A percentile compares a stretch with the other conserved stretches of the same genome.
phyloP scores from a whole-genome alignment of 2,329 filamentous ascomycete species.

The Aspergillus quadrilineatus region DNA sequence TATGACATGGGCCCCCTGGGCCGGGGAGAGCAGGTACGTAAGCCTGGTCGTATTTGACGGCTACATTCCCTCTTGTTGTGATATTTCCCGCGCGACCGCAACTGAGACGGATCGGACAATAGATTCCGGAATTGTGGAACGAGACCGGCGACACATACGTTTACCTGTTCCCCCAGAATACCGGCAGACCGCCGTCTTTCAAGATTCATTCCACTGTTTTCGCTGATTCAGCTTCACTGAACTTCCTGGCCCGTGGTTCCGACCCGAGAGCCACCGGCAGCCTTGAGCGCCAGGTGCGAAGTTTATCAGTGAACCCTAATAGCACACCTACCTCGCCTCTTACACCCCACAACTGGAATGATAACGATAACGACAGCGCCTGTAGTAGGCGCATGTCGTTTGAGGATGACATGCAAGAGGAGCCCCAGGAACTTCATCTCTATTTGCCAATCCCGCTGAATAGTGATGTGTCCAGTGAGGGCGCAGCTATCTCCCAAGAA shows the following conservation, averaged over 20 bases:
- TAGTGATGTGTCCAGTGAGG: slow-evolving; percentile 46
- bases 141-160: slow-evolving; percentile 62
- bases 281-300: slow-evolving; percentile 30
- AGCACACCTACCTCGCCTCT: slow-evolving; percentile 27
- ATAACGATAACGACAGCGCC: slow-evolving; percentile 43
- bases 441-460: slow-evolving; percentile 60
- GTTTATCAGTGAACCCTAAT: slow-evolving; percentile 32
- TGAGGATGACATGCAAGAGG: slow-evolving; percentile 45
- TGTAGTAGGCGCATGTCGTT: slow-evolving; percentile 50
- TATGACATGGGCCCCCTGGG: slow-evolving; percentile 56
- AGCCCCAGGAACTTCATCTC: slow-evolving; percentile 51
- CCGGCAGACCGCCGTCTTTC: slow-evolving; percentile 60
- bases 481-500: slow-evolving; percentile 38
- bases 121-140: slow-evolving; percentile 63
- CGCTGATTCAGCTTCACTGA: slow-evolving; percentile 56
- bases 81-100: background rate
- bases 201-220: slow-evolving; percentile 60
- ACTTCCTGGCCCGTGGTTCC: slow-evolving; percentile 54
- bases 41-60: background rate
- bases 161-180: slow-evolving; percentile 60
- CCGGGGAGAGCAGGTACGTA: slow-evolving; percentile 52
- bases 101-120: slow-evolving; percentile 13
- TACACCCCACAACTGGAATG: slow-evolving; percentile 33
- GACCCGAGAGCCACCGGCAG: slow-evolving; percentile 46
- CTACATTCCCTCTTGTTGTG: background rate